These are phyloP conservation scores for Fusarium goolgardi DNA, from an alignment of 2,329 filamentous ascomycete species.

Conservation along the genomic window DNA sequence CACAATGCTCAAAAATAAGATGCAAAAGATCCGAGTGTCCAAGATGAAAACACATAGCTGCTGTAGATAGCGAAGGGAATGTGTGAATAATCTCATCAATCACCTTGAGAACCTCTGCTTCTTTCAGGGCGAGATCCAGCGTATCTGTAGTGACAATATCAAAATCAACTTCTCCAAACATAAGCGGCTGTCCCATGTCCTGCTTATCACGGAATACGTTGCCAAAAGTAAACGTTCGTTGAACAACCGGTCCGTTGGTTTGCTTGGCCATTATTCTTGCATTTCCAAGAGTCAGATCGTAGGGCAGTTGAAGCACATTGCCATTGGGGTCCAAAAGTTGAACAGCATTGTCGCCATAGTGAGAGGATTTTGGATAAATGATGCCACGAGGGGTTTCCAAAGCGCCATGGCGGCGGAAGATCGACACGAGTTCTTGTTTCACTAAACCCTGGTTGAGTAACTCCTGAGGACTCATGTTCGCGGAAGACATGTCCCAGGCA, in stretches of 20 bases:
- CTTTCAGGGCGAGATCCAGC: conserved; percentile 85
- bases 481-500: conserved; percentile 77
- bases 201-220: conserved; percentile 84
- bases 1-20: conserved; percentile 89
- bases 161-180: conserved; percentile 92
- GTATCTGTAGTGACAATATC: conserved; percentile 90
- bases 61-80: conserved; percentile 78
- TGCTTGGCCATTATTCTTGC: conserved; percentile 85
- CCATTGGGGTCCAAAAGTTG: conserved; percentile 85
- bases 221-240: conserved; percentile 88
- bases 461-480: conserved; percentile 66
- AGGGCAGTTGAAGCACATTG: conserved; percentile 92
- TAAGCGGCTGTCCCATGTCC: conserved; percentile 82
- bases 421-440: conserved; percentile 77
- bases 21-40: conserved; percentile 90
- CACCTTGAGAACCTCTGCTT: conserved; percentile 94
- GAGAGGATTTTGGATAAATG: conserved; percentile 83
- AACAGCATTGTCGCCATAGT: conserved; percentile 80
- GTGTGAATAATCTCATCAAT: conserved; percentile 88
- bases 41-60: conserved; percentile 87
- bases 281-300: conserved; percentile 89
- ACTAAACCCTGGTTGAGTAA: conserved; percentile 78
- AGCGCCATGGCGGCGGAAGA: conserved; percentile 91
- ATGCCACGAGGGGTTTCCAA: conserved; percentile 80
- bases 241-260: conserved; percentile 67